Base-by-base conservation (phyloP, 352 stramenopile genomes). In the Globisporangium ultimum region DNA sequence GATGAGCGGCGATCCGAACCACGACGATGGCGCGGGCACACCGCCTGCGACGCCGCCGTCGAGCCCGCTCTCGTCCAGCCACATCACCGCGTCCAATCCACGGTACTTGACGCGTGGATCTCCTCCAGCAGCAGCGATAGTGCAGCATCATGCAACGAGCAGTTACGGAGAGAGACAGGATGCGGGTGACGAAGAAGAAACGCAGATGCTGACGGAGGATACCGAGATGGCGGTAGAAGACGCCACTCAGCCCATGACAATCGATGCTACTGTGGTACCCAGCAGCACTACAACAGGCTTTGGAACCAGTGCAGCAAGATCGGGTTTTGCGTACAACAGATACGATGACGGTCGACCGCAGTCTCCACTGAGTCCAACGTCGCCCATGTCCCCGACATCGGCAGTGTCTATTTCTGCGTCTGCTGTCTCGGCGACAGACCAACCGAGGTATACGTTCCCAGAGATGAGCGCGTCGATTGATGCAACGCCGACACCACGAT, bases 401-500 rank as follows among this genome's bases (percentile, higher is more conserved):
- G 79, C 68, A 36, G 74, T 79, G 50, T 89, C 84, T 59, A 72
- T 93, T 47, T 95, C 85, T 21, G 80, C 76, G 42, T 93, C 83
- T 12, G 80, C 83, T 11, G 80, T 95, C 24, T 95, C 85, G 0
- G 85, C 85, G 28, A 95, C 85, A 1, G 80, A 89, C 54, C 78
- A 87, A 49, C 78, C 76, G 38, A 80, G 80, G 45, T 88, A 83
- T 60, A 64, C 69, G 28, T 93, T 90, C 47, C 74, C 81, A 1
- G 85, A 95, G 64, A 91, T 85, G 74, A 92, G 81, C 45, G 82
- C 85, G 11, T 95, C 85, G 3, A 78, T 93, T 51, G 81, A 93
- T 36, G 82, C 81, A 0, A 93, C 85, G 6, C 83, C 83, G 3
- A 80, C 71, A 48, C 80, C 85, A 21, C 80, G 83, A n/a, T 95